Conservation (phyloP, 345 rosid genomes). For the Eucalyptus cloeziana region DNA sequence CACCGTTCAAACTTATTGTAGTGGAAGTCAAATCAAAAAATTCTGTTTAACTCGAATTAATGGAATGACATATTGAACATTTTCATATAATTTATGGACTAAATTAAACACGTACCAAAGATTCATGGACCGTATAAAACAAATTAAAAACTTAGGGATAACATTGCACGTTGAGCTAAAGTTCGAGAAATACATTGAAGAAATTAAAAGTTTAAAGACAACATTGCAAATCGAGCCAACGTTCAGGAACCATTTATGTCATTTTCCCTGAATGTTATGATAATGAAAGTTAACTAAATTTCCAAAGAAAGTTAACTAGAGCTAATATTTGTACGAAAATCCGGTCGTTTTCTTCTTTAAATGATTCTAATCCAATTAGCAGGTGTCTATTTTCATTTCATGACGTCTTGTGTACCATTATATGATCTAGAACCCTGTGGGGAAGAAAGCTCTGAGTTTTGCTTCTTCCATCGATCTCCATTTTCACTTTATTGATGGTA, state of each 20-base stretch:
- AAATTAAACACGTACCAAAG: background rate
- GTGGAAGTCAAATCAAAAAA: background rate
- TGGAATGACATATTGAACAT: background rate
- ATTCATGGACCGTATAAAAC: background rate
- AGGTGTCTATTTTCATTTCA: background rate
- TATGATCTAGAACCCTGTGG: background rate
- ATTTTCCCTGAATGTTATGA: background rate
- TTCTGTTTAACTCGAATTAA: background rate
- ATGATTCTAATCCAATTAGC: background rate
- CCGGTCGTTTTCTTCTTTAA: background rate
- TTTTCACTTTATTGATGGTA: background rate
- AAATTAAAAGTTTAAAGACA: background rate
- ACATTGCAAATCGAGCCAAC: fast-evolving
- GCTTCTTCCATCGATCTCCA: background rate
- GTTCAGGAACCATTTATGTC: background rate
- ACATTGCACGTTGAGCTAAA: background rate
- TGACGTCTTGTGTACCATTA: background rate
- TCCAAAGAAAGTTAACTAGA: background rate
- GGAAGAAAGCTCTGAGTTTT: background rate
- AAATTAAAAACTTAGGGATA: background rate
- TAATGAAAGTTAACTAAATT: background rate
- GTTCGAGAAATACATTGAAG: background rate
- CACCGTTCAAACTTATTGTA: fast-evolving
- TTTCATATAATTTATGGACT: background rate
- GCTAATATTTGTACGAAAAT: background rate